Conservation (phyloP, 805 yeast genomes). For the Candida cerambycidarum region DNA sequence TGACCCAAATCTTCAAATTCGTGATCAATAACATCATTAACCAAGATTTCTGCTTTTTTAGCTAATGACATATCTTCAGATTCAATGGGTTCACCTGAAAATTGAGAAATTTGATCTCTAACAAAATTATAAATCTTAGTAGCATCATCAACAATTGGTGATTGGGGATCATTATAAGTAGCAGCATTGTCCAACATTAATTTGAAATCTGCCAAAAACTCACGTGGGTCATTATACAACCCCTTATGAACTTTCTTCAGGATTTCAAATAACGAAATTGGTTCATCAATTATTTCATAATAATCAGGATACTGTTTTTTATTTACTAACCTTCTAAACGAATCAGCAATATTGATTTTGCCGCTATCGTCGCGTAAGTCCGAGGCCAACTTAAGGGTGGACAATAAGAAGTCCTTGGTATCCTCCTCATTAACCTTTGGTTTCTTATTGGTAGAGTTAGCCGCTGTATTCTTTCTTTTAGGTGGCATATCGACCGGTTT, state of each 20-base stretch:
- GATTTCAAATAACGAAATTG: constrained; percentile 35
- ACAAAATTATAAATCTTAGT: constrained; percentile 55
- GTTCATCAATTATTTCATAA: constrained; percentile 33
- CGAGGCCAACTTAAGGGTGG: constrained; percentile 32
- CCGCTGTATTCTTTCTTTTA: constrained; percentile 18
- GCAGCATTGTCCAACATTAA: constrained; percentile 39
- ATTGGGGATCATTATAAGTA: constrained; percentile 41
- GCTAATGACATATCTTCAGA: constrained; percentile 13
- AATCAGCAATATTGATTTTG: constrained; percentile 22
- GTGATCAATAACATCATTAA: constrained; percentile 43
- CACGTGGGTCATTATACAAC: constrained; percentile 28
- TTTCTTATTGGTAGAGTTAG: constrained; percentile 3
- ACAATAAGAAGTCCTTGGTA: constrained; percentile 26
- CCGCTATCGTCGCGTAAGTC: constrained; percentile 31
- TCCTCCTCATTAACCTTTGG: constrained; percentile 19
- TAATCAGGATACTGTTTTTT: constrained; percentile 42
- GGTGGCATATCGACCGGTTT: constrained; percentile 21
- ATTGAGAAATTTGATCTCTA: constrained; percentile 41
- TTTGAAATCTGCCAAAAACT: constrained; percentile 36
- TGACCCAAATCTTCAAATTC: constrained; percentile 50
- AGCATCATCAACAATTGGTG: constrained; percentile 67
- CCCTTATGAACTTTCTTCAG: constrained; percentile 42
- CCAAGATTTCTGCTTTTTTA: constrained; percentile 20
- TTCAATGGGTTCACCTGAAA: constrained; percentile 12
- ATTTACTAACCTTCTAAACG: constrained; percentile 36